Evolutionary conservation across 345 rosid genomes (phyloP).

Genomic region (Bretschneidera sinensis): DNA sequence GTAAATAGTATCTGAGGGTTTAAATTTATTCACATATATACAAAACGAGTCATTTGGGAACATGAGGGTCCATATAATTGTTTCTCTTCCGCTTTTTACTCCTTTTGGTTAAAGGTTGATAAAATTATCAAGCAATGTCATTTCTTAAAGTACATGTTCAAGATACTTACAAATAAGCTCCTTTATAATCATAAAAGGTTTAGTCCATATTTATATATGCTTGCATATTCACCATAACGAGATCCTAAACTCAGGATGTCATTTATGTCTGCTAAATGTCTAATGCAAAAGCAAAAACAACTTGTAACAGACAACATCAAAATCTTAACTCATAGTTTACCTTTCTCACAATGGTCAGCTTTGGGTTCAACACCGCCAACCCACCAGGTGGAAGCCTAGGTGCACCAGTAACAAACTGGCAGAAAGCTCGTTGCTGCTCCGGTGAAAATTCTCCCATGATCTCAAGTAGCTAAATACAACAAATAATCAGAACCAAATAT

Average conservation of each 20-base stretch:
- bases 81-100: too few relatives aligned
- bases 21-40: too few relatives aligned
- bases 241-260: neutral
- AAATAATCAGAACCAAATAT: constrained; percentile 9
- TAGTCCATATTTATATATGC: too few relatives aligned
- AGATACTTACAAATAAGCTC: too few relatives aligned
- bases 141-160: too few relatives aligned
- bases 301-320: neutral
- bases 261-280: neutral
- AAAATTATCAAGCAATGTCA: too few relatives aligned
- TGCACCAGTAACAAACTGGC: constrained; percentile 98
- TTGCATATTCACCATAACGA: neutral
- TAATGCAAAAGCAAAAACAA: neutral
- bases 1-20: too few relatives aligned
- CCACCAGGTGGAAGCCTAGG: constrained; percentile 99
- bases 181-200: too few relatives aligned
- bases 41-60: too few relatives aligned
- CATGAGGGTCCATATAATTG: too few relatives aligned
- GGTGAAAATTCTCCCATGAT: constrained; percentile 97
- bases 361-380: constrained; percentile 89
- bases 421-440: constrained; percentile 94
- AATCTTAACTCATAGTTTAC: constrained; percentile 26
- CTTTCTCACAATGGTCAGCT: constrained; percentile 96
- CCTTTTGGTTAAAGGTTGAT: too few relatives aligned
- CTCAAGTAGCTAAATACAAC: constrained; percentile 66